Evolutionary conservation across 1,284 basidiomycete species (phyloP).

Genomic region (Rhodotorula sp.): DNA sequence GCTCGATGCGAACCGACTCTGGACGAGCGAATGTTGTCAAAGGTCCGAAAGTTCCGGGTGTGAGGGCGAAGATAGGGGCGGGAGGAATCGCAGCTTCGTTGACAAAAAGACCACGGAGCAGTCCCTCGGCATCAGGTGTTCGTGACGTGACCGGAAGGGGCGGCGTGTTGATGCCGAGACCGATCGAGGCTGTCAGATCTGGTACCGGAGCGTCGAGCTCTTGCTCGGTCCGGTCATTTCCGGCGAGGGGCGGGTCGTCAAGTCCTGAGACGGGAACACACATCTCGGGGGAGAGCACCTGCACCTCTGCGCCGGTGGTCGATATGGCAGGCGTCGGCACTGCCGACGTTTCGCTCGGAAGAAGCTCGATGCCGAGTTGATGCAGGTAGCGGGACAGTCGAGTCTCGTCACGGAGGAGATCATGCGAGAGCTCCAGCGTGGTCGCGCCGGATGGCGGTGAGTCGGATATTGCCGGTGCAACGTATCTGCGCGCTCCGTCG

Average conservation of each 20-base stretch:
- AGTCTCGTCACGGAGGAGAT: slow-evolving; percentile 35
- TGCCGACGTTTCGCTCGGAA: not conserved
- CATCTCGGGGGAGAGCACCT: not conserved
- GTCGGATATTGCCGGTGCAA: not conserved
- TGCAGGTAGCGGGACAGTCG: not conserved
- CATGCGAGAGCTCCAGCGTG: not conserved
- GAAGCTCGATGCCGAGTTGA: not conserved
- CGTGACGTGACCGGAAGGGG: too few relatives aligned
- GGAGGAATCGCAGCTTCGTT: too few relatives aligned
- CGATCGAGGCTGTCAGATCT: too few relatives aligned
- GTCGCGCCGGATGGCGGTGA: not conserved
- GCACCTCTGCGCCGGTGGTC: not conserved
- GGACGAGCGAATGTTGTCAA: slow-evolving; percentile 11
- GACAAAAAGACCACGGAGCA: too few relatives aligned
- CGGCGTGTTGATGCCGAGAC: too few relatives aligned
- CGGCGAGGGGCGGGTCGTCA: too few relatives aligned
- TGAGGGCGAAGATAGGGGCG: slow-evolving; percentile 20
- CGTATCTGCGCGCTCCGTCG: slow-evolving; percentile 7
- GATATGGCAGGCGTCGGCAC: not conserved
- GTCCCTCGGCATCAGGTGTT: too few relatives aligned
- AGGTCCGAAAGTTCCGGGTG: slow-evolving; percentile 3
- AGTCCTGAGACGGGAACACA: too few relatives aligned
- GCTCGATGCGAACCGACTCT: slow-evolving; percentile 40
- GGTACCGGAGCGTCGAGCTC: too few relatives aligned
- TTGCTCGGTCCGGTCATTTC: too few relatives aligned